Evolutionary conservation across 73 alveolate species (phyloP).

Genomic region (Tetrahymena thermophila): DNA sequence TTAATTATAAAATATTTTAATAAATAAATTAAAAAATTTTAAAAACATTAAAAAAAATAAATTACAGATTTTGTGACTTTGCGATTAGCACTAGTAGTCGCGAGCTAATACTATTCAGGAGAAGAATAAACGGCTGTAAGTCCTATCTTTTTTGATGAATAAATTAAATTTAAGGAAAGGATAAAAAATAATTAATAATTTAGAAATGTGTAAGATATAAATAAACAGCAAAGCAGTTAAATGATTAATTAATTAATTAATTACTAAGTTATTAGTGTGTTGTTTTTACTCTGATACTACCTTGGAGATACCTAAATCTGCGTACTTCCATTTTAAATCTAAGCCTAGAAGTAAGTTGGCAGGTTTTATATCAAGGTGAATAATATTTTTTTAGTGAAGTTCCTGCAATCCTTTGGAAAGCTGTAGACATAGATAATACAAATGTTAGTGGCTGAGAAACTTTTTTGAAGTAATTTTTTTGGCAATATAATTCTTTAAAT

Average conservation of each 20-base stretch:
- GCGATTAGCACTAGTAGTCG: background rate
- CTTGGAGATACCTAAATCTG: background rate
- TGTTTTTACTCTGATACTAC: background rate
- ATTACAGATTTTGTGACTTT: background rate
- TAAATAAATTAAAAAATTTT: background rate
- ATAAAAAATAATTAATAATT: too few relatives aligned
- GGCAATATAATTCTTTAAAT: background rate
- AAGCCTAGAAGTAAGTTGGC: background rate
- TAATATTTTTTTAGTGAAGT: background rate
- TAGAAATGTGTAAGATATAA: background rate
- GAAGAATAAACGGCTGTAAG: background rate
- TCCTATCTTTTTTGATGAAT: background rate
- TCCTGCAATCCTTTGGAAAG: background rate
- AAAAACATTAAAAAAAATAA: background rate
- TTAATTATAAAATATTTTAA: background rate
- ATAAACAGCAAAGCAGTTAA: too few relatives aligned
- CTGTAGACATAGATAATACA: background rate
- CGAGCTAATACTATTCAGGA: background rate
- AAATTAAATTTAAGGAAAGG: background rate
- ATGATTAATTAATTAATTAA: too few relatives aligned
- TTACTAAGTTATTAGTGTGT: background rate
- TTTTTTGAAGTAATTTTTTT: background rate
- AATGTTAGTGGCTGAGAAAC: background rate
- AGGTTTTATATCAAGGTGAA: background rate
- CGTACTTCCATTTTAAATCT: background rate